Evolutionary conservation across 2,329 filamentous ascomycete genomes (phyloP), one percentile per base, ranked within the genome.

Genomic region (Phaeophleospora eucalypticola): DNA sequence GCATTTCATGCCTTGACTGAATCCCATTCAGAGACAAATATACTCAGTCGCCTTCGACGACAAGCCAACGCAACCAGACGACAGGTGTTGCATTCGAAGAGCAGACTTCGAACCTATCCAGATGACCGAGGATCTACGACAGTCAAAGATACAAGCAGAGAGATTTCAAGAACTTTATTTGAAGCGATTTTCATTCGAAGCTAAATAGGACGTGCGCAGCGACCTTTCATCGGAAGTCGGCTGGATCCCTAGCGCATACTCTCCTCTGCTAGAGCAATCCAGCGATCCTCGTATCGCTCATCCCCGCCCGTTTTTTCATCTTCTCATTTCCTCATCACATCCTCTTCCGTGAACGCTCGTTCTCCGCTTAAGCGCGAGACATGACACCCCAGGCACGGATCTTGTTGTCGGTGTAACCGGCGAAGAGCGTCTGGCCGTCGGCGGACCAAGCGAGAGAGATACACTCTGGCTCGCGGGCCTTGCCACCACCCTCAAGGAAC

Each of bases 391-490:
- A 95, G 65, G 88, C 89, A 68, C 90, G 87, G 79, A 95, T 95
- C 79, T 94, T 86, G 84, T 96, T 97, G 80, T 98, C 93, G 67
- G 93, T 98, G 84, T 98, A 98, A 76, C 93, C 93, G 73, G 93
- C 90, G 76, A 98, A 98, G 74, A 98, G 81, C 70, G 93, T 97
- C 84, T 97, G 91, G 73, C 93, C 93, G 69, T 98, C 93, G 70
- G 90, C 91, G 72, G 83, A 89, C 93, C 93, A 98, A 72, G 91
- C 91, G 77, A 98, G 82, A 72, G 83, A 89, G 69, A 98, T 85
- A 76, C 91, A 97, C 85, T 97, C 91, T 66, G 93, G 93, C 78
- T 96, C 91, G 72, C 90, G 84, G 84, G 86, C 89, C 89, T 97
- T 97, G 89, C 95, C 95, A 80, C 90, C 88, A 72, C 89, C 86